Conservation (phyloP, 768 basidiomycete species). For the Leccinum subgranulosum region DNA sequence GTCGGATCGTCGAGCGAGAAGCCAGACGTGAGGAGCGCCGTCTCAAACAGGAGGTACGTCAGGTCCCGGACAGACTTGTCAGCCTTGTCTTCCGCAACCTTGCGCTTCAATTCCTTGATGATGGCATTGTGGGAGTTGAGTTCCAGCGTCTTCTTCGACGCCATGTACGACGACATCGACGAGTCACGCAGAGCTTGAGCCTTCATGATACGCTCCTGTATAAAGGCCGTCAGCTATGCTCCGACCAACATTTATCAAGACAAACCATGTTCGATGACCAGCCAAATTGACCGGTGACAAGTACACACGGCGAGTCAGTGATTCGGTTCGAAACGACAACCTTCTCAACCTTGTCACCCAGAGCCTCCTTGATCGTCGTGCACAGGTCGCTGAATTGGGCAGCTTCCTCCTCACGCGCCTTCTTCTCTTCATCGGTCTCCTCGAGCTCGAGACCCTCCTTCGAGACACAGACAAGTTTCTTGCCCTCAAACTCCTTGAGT, state of each 20-base stretch:
- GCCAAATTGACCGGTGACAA: conserved; percentile 98
- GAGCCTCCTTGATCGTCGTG: conserved; percentile 94
- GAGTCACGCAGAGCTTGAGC: conserved; percentile 96
- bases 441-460: conserved; percentile 99
- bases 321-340: conserved; percentile 98
- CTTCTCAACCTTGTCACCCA: conserved; percentile 99
- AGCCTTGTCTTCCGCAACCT: conserved; percentile 95
- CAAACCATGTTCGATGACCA: conserved; percentile 98
- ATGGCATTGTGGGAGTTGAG: conserved; percentile 91
- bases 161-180: conserved; percentile 99
- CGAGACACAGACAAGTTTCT: conserved; percentile 96
- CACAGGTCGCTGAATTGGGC: conserved; percentile 84
- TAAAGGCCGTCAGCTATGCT: neutral
- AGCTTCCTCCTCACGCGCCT: conserved; percentile 78
- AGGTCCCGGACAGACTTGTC: conserved; percentile 98
- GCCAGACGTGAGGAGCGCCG: conserved; percentile 89
- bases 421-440: conserved; percentile 98
- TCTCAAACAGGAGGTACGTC: conserved; percentile 95
- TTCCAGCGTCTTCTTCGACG: conserved; percentile 96
- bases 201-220: conserved; percentile 95
- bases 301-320: conserved; percentile 92
- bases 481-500: conserved; percentile 98
- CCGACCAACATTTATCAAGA: neutral
- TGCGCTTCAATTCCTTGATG: conserved; percentile 93
- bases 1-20: conserved; percentile 96